phyloP scores from a whole-genome alignment of 177 flowering plant species.

The Vitis hybrid region DNA sequence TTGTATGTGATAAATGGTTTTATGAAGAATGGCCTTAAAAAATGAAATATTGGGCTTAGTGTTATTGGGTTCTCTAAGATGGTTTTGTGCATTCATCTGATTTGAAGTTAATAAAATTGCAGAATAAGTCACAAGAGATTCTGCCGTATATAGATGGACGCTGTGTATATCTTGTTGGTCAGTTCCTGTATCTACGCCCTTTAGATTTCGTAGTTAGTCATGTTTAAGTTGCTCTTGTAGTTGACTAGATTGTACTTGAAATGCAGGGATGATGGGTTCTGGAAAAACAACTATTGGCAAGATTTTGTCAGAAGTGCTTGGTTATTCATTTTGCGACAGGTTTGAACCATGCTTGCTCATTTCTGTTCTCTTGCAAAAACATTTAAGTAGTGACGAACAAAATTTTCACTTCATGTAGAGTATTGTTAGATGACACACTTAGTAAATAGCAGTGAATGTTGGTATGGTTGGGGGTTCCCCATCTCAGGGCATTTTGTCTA shows the following conservation, averaged over 20 bases:
- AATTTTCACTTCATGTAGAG: background rate
- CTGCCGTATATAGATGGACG: constrained; percentile 67
- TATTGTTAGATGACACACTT: background rate
- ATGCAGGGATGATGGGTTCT: constrained; percentile 98
- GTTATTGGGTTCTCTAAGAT: background rate
- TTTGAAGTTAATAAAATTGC: constrained; percentile 38
- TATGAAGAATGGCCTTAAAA: background rate
- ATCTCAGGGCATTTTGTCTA: background rate
- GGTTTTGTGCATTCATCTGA: constrained; percentile 14
- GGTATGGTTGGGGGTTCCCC: too few relatives aligned
- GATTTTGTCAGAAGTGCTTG: constrained; percentile 71
- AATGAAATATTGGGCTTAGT: background rate
- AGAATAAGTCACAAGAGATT: constrained; percentile 75
- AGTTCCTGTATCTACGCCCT: constrained; percentile 28
- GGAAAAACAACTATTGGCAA: constrained; percentile 97
- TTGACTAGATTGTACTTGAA: constrained; percentile 2
- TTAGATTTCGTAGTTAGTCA: constrained; percentile 1
- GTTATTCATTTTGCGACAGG: constrained; percentile 90
- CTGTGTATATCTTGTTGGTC: constrained; percentile 93
- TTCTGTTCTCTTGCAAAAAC: background rate
- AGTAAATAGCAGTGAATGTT: too few relatives aligned
- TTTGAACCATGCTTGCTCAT: constrained; percentile 24
- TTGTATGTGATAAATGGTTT: background rate
- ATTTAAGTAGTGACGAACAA: background rate
- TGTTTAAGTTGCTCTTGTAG: background rate